Evolutionary conservation across 805 yeast species (phyloP).

Genomic region (Debaryomyces prosopidis): DNA sequence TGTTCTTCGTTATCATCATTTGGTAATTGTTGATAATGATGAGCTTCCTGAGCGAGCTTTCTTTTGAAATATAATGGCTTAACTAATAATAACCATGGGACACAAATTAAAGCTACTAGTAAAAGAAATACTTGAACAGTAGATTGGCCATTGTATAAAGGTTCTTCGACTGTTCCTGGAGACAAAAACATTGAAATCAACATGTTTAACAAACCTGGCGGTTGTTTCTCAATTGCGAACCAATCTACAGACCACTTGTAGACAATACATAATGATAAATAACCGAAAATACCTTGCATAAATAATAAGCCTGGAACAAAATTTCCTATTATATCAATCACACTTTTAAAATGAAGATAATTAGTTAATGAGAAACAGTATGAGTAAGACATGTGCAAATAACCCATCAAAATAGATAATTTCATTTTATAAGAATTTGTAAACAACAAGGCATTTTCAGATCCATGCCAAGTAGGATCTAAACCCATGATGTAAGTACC

Average conservation of each 20-base stretch:
- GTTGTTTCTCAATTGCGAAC: slow-evolving; percentile 71
- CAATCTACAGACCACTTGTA: slow-evolving; percentile 96
- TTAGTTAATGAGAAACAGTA: slow-evolving; percentile 83
- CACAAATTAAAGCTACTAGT: slow-evolving; percentile 78
- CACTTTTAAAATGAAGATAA: slow-evolving; percentile 63
- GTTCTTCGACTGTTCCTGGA: slow-evolving; percentile 86
- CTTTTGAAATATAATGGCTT: slow-evolving; percentile 78
- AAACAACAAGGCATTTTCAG: slow-evolving; percentile 87
- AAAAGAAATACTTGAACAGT: slow-evolving; percentile 71
- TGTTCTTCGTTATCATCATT: slow-evolving; percentile 38
- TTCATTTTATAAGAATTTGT: slow-evolving; percentile 98
- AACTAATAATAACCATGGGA: slow-evolving; percentile 84
- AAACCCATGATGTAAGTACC: slow-evolving; percentile 84
- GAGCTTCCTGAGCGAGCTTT: slow-evolving; percentile 51
- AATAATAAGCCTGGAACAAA: slow-evolving; percentile 91
- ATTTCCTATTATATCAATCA: slow-evolving; percentile 85
- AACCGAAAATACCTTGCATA: slow-evolving; percentile 96
- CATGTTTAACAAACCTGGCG: slow-evolving; percentile 94
- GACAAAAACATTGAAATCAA: slow-evolving; percentile 92
- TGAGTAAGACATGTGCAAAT: slow-evolving; percentile 90
- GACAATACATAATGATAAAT: slow-evolving; percentile 78
- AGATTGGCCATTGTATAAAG: slow-evolving; percentile 77
- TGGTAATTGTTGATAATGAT: slow-evolving; percentile 43
- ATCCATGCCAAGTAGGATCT: slow-evolving; percentile 96
- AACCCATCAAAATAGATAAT: slow-evolving; percentile 91